Evolutionary conservation across 768 basidiomycete species (phyloP), one percentile per base, ranked within the genome.

Genomic region (Boletus rex-veris): DNA sequence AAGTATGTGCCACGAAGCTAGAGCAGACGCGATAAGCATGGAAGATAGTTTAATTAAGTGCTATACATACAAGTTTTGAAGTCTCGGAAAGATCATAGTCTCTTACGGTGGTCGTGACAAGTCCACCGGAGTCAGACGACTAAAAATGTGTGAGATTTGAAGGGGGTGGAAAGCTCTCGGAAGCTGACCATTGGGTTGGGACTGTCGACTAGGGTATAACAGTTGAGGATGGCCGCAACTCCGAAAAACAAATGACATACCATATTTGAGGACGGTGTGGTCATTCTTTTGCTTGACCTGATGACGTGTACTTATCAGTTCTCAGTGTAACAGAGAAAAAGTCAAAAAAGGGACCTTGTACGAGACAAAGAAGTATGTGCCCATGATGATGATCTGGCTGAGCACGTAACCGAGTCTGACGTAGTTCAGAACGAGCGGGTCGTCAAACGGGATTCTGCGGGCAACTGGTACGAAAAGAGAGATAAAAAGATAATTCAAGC

Each of bases 251-350:
- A 47, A 43, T 7, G 18, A 80, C 82, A 50, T 40, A 87, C 90
- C 90, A 74, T 96, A 99, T 82, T 97, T 99, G 64, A 99, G 77
- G 26, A 96, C 91, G 2, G 92, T 92, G 71, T 88, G 82, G 75
- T 99, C 96, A 64, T 98, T 98, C 83, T 94, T 95, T 65, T 81
- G 74, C 80, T 91, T 95, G 73, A 98, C 84, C 92, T 97, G 58
- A 18, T 44, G 55, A 55, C 60, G 53, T 65, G 65, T 54, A 18
- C 53, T 11, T 38, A 37, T 45, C 2, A 62, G 52, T 30, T 45
- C 47, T n/a, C 30, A 45, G 18, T 18, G 3, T 8, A 8, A 39
- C 8, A 2, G 26, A 16, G 18, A 10, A 28, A 48, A 39, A 10
- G 19, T 4, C 7, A 43, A 39, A 12, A 14, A 49, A 5, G 51